Conservation (phyloP, 2,329 filamentous ascomycete species). For the Cercospora janseana region DNA sequence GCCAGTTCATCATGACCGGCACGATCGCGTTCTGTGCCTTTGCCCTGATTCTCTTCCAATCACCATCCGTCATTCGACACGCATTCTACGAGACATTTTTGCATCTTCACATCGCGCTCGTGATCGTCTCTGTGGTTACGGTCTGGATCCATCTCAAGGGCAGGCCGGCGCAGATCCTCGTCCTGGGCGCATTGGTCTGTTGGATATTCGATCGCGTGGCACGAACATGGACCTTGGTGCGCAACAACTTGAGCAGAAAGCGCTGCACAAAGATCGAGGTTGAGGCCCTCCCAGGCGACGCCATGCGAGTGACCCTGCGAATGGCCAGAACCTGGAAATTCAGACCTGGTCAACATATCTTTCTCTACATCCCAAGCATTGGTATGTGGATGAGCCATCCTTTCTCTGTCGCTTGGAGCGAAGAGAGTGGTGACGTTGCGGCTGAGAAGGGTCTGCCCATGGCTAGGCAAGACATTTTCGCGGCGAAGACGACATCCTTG, state of each 20-base stretch:
- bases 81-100: slow-evolving; percentile 80
- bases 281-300: slow-evolving; percentile 73
- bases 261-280: slow-evolving; percentile 68
- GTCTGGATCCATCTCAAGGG: slow-evolving; percentile 65
- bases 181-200: slow-evolving; percentile 62
- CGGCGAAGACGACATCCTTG: slow-evolving; percentile 55
- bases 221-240: slow-evolving; percentile 60
- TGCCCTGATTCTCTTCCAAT: slow-evolving; percentile 64
- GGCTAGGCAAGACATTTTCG: slow-evolving; percentile 53
- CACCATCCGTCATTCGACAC: slow-evolving; percentile 68
- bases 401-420: slow-evolving; percentile 76
- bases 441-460: slow-evolving; percentile 49
- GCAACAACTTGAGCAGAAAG: slow-evolving; percentile 62
- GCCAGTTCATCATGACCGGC: slow-evolving; percentile 58
- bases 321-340: slow-evolving; percentile 76
- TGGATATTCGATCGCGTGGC: slow-evolving; percentile 65
- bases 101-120: slow-evolving; percentile 65
- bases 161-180: slow-evolving; percentile 58
- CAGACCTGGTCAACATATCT: slow-evolving; percentile 73
- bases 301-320: slow-evolving; percentile 68
- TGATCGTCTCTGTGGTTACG: slow-evolving; percentile 58
- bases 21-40: slow-evolving; percentile 63
- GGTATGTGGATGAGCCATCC: slow-evolving; percentile 74
- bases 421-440: slow-evolving; percentile 52
- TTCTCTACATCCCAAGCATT: slow-evolving; percentile 72